Evolutionary conservation across 2,329 filamentous ascomycete genomes (phyloP).

Genomic region (Exophiala lecanii-corni): DNA sequence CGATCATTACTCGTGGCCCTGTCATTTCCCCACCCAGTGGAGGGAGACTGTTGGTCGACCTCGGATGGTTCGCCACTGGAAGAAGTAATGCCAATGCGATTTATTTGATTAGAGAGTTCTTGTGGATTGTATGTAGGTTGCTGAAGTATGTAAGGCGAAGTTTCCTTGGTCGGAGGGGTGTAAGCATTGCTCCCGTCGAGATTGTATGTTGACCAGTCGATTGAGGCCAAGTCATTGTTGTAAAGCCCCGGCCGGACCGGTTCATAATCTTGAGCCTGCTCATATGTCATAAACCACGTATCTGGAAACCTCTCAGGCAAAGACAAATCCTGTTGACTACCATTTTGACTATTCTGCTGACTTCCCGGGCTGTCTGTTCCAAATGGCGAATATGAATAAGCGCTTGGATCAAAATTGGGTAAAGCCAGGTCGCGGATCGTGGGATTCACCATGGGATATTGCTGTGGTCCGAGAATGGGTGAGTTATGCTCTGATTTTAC

Average conservation of each 20-base stretch:
- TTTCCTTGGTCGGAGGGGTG: slow-evolving; percentile 10
- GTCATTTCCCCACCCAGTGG: slow-evolving; percentile 11
- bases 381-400: slow-evolving; percentile 34
- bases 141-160: slow-evolving; percentile 30
- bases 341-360: slow-evolving; percentile 28
- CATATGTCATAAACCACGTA: slow-evolving; percentile 40
- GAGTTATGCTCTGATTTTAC: slow-evolving; percentile 45
- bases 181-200: slow-evolving; percentile 23
- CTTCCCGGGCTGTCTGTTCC: slow-evolving; percentile 30
- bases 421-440: slow-evolving; percentile 33
- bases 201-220: slow-evolving; percentile 48
- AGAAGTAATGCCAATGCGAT: slow-evolving; percentile 35
- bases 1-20: slow-evolving; percentile 14
- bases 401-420: slow-evolving; percentile 21
- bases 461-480: slow-evolving; percentile 36
- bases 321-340: slow-evolving; percentile 24
- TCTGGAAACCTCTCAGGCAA: slow-evolving; percentile 37
- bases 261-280: slow-evolving; percentile 34
- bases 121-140: slow-evolving; percentile 10
- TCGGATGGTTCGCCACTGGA: slow-evolving; percentile 49
- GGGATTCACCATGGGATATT: slow-evolving; percentile 8
- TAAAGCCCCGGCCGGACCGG: slow-evolving; percentile 14
- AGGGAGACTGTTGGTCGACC: slow-evolving; percentile 38
- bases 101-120: slow-evolving; percentile 17
- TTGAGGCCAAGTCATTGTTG: slow-evolving; percentile 21